A percentile compares a stretch with the other conserved stretches of the same genome.
phyloP scores from a whole-genome alignment of 73 alveolate genomes.

The Paraurostyla sp. region DNA sequence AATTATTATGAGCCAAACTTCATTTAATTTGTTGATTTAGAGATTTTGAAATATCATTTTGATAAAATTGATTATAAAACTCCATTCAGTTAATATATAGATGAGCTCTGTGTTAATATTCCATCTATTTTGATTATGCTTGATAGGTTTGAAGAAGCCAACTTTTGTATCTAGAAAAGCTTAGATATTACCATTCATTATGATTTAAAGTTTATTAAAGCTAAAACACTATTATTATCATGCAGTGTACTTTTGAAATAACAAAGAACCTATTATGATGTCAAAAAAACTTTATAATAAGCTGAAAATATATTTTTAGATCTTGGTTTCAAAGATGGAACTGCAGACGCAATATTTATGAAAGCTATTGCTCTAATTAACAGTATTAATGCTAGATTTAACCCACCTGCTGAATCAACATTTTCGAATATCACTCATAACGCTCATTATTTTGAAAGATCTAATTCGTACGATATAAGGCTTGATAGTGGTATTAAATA shows the following conservation, averaged over 20 bases:
- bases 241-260: background rate
- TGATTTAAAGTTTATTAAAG: conserved; percentile 35
- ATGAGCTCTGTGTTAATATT: conserved; percentile 30
- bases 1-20: conserved; percentile 53
- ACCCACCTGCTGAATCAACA: background rate
- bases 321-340: conserved; percentile 28
- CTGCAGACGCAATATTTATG: conserved; percentile 57
- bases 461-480: conserved; percentile 15
- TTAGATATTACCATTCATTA: background rate
- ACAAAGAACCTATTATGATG: background rate
- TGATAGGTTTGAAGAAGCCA: conserved; percentile 28
- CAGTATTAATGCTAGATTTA: conserved; percentile 27
- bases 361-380: conserved; percentile 27
- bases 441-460: conserved; percentile 4
- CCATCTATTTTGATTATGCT: conserved; percentile 35
- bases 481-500: background rate
- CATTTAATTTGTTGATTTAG: conserved; percentile 14
- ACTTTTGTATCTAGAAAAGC: background rate
- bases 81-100: conserved; percentile 10
- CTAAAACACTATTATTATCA: background rate
- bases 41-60: background rate
- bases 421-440: background rate
- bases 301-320: conserved; percentile 50
- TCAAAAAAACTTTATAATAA: background rate
- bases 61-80: conserved; percentile 20